phyloP scores from a whole-genome alignment of 768 basidiomycete genomes.

The Lenzites betulinus region DNA sequence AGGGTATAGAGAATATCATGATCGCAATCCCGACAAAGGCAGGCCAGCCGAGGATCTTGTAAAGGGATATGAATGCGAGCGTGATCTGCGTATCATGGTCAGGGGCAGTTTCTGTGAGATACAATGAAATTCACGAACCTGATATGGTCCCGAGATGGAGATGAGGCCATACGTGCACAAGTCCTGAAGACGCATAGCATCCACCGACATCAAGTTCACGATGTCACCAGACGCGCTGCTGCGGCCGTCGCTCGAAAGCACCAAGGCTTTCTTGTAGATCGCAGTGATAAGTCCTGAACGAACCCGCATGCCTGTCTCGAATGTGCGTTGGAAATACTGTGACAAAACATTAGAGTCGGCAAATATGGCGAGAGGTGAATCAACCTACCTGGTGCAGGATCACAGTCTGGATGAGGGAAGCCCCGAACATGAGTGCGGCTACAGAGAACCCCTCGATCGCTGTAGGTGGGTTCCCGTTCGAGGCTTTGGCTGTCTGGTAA shows the following conservation, averaged over 20 bases:
- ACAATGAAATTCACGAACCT: constrained; percentile 46
- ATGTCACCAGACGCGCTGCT: constrained; percentile 86
- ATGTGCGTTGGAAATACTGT: constrained; percentile 85
- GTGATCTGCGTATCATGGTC: constrained; percentile 52
- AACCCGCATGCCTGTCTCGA: constrained; percentile 90
- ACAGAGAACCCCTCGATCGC: constrained; percentile 73
- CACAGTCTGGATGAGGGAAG: constrained; percentile 77
- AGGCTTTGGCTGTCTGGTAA: constrained; percentile 57
- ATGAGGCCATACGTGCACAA: constrained; percentile 84
- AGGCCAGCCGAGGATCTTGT: constrained; percentile 88
- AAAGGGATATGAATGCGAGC: constrained; percentile 88
- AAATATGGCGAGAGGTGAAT: no score
- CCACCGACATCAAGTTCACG: constrained; percentile 92
- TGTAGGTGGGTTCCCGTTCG: constrained; percentile 34
- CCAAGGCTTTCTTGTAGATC: constrained; percentile 85
- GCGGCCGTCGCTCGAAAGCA: constrained; percentile 85
- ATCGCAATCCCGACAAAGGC: constrained; percentile 88
- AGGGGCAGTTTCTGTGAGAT: neutral
- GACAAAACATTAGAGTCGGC: neutral
- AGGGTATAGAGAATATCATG: constrained; percentile 81
- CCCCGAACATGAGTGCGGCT: constrained; percentile 76
- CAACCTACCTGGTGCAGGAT: constrained; percentile 71
- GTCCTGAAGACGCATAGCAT: constrained; percentile 77
- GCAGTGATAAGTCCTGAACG: constrained; percentile 83
- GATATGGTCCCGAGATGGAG: constrained; percentile 81